phyloP scores from a whole-genome alignment of 1,284 basidiomycete genomes.

The Apiotrichum sp. region DNA sequence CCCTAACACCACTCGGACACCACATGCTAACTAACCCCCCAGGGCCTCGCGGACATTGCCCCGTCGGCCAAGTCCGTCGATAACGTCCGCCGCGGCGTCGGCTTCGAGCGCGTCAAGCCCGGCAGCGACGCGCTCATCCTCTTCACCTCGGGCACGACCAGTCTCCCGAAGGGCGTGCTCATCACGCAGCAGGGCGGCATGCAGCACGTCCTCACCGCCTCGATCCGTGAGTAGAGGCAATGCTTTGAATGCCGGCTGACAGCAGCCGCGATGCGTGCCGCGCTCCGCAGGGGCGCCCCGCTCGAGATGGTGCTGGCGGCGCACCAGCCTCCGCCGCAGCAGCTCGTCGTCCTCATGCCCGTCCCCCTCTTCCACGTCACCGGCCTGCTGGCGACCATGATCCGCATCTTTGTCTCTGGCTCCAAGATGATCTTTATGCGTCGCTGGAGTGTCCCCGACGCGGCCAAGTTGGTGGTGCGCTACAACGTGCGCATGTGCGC shows the following conservation, averaged over 20 bases:
- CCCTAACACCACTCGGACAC: background rate
- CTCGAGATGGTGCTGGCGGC: constrained; percentile 14
- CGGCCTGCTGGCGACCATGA: constrained; percentile 34
- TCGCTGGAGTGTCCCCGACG: constrained; percentile 33
- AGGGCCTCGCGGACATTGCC: constrained; percentile 1
- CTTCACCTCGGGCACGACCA: constrained; percentile 22
- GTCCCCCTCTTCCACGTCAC: constrained; percentile 45
- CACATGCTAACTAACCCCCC: background rate
- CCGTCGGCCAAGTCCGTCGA: constrained; percentile 2
- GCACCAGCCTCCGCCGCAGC: constrained; percentile 3
- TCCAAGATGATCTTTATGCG: constrained; percentile 36
- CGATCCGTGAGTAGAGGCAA: constrained; percentile 4
- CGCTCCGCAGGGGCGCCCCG: constrained; percentile 28
- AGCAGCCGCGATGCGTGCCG: constrained; percentile 21
- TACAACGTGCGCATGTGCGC: constrained; percentile 22
- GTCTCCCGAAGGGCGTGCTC: constrained; percentile 16
- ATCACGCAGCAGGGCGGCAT: constrained; percentile 12
- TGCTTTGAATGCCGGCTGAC: background rate
- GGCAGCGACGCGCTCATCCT: constrained; percentile 40
- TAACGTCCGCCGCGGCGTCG: constrained; percentile 7
- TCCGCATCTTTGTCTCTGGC: constrained; percentile 23
- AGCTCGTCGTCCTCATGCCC: constrained; percentile 21
- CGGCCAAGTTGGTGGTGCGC: constrained; percentile 23
- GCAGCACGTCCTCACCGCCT: constrained; percentile 8
- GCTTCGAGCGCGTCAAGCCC: constrained; percentile 9